Evolutionary conservation across 2,329 filamentous ascomycete species (phyloP).

Genomic region (Cladophialophora yegresii): DNA sequence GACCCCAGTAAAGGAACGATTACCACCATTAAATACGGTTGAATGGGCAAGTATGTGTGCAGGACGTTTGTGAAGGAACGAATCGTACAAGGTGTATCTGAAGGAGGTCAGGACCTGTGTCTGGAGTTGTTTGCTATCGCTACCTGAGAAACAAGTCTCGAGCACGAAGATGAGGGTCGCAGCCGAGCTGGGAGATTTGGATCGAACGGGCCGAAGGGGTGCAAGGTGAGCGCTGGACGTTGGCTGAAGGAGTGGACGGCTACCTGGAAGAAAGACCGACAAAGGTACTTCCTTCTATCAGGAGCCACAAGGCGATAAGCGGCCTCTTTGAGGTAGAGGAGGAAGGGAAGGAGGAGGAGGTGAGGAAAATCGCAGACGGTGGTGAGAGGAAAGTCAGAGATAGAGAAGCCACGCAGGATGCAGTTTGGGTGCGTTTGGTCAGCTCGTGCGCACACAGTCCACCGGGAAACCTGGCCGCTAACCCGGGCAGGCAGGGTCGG

Average conservation of each 20-base stretch:
- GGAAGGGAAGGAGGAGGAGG: slow-evolving; percentile 41
- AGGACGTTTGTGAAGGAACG: slow-evolving; percentile 22
- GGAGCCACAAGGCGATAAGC: slow-evolving; percentile 31
- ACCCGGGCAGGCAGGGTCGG: slow-evolving; percentile 1
- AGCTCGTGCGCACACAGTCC: slow-evolving; percentile 1
- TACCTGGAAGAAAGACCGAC: slow-evolving; percentile 37
- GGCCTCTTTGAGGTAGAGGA: slow-evolving; percentile 20
- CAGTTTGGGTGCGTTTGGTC: background rate
- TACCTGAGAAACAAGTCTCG: slow-evolving; percentile 21
- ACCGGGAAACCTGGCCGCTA: slow-evolving; percentile 17
- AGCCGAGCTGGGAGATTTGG: slow-evolving; percentile 13
- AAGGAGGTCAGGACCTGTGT: slow-evolving; percentile 7
- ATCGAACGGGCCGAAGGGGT: slow-evolving; percentile 13
- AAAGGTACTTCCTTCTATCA: slow-evolving; percentile 31
- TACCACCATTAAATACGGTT: slow-evolving; percentile 30
- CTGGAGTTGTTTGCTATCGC: slow-evolving; percentile 3
- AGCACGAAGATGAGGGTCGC: slow-evolving; percentile 9
- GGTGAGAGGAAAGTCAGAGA: slow-evolving; percentile 34
- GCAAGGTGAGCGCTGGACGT: slow-evolving; percentile 10
- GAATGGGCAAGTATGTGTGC: slow-evolving; percentile 11
- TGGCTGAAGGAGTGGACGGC: slow-evolving; percentile 37
- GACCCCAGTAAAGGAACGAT: slow-evolving; percentile 21
- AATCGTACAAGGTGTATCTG: slow-evolving; percentile 20
- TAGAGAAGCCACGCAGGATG: background rate
- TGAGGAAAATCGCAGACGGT: slow-evolving; percentile 40